Percentiles rank a stretch among this genome's conserved stretches.
phyloP scores from a whole-genome alignment of 352 stramenopile genomes.

The Phytopythium litorale region DNA sequence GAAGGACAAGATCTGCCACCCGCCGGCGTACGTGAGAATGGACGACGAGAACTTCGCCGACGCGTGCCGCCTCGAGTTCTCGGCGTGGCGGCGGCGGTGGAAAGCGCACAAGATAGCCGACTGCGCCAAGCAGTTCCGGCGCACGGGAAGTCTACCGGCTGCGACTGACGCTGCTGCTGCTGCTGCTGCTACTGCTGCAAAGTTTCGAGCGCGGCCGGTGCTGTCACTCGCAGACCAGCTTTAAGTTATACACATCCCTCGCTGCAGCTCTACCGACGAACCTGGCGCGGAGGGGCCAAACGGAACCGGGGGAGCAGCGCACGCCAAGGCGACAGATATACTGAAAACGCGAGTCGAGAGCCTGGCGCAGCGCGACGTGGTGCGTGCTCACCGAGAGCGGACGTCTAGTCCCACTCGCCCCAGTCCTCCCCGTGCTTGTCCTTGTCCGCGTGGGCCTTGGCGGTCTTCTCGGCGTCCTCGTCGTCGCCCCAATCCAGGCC shows the following conservation, averaged over 20 bases:
- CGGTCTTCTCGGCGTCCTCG: constrained; percentile 25
- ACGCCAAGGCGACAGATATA: constrained; percentile 2
- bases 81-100: constrained; percentile 39
- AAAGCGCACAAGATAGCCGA: constrained; percentile 38
- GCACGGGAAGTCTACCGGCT: constrained; percentile 5
- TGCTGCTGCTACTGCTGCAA: background rate
- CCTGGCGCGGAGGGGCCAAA: background rate
- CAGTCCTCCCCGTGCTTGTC: constrained; percentile 56
- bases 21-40: constrained; percentile 45
- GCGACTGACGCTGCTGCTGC: background rate
- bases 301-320: background rate
- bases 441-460: constrained; percentile 22
- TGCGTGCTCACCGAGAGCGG: background rate
- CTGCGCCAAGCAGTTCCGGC: constrained; percentile 36
- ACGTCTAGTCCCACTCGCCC: constrained; percentile 61
- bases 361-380: background rate
- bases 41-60: constrained; percentile 39
- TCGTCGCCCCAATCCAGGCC: constrained; percentile 67
- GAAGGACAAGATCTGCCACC: constrained; percentile 29
- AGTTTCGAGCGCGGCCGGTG: constrained; percentile 9
- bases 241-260: constrained; percentile 2
- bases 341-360: background rate
- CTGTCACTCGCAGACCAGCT: constrained; percentile 28
- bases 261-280: background rate
- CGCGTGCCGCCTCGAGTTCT: constrained; percentile 45